Conservation (phyloP, 768 basidiomycete genomes). For the Tubosaeta sp. region DNA sequence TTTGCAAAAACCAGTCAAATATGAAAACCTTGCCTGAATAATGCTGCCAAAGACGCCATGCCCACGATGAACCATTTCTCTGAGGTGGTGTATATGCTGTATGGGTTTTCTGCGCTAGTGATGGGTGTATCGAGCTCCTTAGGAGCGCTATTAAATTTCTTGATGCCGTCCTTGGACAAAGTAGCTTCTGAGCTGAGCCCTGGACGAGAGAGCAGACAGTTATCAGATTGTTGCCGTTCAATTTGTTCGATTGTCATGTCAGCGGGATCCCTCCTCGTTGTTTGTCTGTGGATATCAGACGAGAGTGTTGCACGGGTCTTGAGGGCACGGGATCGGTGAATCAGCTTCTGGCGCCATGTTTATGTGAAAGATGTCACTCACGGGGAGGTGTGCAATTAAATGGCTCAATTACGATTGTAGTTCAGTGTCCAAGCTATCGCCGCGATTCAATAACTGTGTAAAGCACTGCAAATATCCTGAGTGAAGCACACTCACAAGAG, state of each 20-base stretch:
- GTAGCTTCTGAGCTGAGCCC: not conserved
- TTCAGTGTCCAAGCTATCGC: too few species aligned
- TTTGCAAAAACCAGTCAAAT: too few species aligned
- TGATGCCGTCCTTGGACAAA: not conserved
- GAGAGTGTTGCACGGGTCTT: too few species aligned
- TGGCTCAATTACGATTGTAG: too few species aligned
- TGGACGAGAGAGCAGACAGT: not conserved
- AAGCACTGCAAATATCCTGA: too few species aligned
- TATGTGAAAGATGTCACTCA: conserved; percentile 1
- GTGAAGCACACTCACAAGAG: too few species aligned
- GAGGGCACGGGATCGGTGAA: too few species aligned
- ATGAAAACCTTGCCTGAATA: conserved; percentile 53
- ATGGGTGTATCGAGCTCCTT: not conserved
- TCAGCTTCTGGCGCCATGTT: too few species aligned
- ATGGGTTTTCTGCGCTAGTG: conserved; percentile 27
- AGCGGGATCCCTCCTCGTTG: not conserved
- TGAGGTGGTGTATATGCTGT: conserved; percentile 46
- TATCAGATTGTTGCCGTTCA: conserved; percentile 1
- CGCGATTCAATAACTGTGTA: too few species aligned
- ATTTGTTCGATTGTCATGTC: not conserved
- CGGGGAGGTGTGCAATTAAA: not conserved
- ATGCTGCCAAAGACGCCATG: conserved; percentile 55
- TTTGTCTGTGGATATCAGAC: too few species aligned
- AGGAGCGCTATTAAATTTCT: not conserved
- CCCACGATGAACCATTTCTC: conserved; percentile 72